Percentiles rank a stretch among this genome's conserved stretches.
Evolutionary conservation across 768 basidiomycete genomes (phyloP).

Genomic region (Boletus reticulatus): DNA sequence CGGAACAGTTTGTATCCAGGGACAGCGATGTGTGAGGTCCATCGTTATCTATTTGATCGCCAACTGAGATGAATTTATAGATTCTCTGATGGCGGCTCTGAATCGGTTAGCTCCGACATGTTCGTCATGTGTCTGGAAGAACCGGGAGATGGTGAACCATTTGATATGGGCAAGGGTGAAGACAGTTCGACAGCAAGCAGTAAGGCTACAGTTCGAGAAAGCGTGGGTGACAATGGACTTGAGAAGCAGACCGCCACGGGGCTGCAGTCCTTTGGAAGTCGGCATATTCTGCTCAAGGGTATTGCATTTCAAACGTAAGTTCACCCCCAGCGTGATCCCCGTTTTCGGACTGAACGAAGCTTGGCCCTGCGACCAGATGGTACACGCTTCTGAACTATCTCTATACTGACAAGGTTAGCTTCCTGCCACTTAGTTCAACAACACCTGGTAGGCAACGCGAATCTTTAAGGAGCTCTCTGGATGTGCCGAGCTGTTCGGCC

Average conservation of each 20-base stretch:
- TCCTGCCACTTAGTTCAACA: too few relatives aligned
- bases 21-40: conserved; percentile 2
- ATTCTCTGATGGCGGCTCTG: conserved; percentile 5
- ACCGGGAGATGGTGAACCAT: not conserved
- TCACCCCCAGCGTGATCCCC: not conserved
- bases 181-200: too few relatives aligned
- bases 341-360: not conserved
- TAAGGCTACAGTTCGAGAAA: too few relatives aligned
- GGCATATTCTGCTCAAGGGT: conserved; percentile 22
- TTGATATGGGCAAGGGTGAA: too few relatives aligned
- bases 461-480: too few relatives aligned
- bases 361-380: conserved; percentile 26
- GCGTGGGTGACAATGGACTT: not conserved
- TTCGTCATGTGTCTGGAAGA: conserved; percentile 9
- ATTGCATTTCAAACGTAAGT: conserved; percentile 27
- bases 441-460: too few relatives aligned
- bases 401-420: conserved; percentile 34
- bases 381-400: conserved; percentile 39
- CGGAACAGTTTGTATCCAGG: not conserved
- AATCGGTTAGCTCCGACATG: conserved; percentile 7
- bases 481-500: too few relatives aligned
- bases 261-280: conserved; percentile 5
- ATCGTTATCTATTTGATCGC: not conserved
- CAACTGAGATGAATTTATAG: conserved; percentile 6
- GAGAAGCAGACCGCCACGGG: not conserved